Evolutionary conservation across 2,329 filamentous ascomycete species (phyloP).

Genomic region (Talaromyces sp.): DNA sequence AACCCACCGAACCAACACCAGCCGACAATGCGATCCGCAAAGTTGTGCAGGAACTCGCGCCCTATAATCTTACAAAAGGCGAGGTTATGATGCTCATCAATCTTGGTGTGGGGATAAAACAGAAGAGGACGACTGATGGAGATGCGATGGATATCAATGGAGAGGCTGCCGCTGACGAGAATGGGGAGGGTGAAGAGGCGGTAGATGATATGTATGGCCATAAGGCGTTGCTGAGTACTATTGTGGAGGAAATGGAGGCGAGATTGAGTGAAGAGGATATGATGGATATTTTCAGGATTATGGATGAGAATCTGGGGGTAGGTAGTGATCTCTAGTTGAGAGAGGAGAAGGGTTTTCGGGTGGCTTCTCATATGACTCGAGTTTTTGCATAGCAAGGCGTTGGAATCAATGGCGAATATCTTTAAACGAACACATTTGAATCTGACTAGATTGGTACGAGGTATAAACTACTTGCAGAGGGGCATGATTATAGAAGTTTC

Average conservation of each 20-base stretch:
- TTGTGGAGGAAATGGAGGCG: slow-evolving; percentile 44
- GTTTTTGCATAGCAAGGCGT: slow-evolving; percentile 15
- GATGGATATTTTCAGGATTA: slow-evolving; percentile 32
- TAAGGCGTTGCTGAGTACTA: slow-evolving; percentile 36
- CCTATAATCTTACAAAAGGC: slow-evolving; percentile 44
- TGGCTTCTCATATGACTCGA: neutral
- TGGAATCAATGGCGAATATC: neutral
- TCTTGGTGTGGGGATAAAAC: slow-evolving; percentile 36
- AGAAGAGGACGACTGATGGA: neutral
- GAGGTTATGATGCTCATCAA: slow-evolving; percentile 48
- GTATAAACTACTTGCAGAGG: no score
- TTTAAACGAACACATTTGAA: neutral
- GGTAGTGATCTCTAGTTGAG: neutral
- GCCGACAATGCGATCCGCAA: slow-evolving; percentile 38
- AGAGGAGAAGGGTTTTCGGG: neutral
- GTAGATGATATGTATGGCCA: slow-evolving; percentile 33
- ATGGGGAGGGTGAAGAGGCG: slow-evolving; percentile 19
- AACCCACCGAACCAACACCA: slow-evolving; percentile 26
- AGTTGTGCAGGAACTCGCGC: slow-evolving; percentile 35
- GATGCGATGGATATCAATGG: slow-evolving; percentile 18
- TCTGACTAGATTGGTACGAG: no score
- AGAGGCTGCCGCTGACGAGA: slow-evolving; percentile 20
- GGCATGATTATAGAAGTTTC: neutral
- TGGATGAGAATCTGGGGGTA: slow-evolving; percentile 31
- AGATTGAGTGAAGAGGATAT: slow-evolving; percentile 39